phyloP scores from a whole-genome alignment of 1,284 basidiomycete genomes.

The Anthracocystis walkeri region DNA sequence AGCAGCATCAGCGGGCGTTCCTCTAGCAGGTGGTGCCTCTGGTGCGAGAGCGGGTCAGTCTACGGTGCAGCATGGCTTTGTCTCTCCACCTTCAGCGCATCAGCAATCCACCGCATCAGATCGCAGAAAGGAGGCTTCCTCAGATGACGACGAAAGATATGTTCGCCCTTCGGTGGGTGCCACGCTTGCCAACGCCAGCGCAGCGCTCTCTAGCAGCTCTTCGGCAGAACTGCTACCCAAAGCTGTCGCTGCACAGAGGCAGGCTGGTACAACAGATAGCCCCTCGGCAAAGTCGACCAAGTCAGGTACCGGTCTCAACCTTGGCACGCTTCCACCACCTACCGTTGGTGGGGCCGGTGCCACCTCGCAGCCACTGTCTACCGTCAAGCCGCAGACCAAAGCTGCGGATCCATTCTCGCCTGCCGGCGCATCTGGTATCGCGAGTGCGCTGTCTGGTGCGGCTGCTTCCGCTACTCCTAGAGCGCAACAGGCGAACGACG shows the following conservation, averaged over 20 bases:
- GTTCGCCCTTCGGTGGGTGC: slow-evolving; percentile 33
- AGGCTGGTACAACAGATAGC: slow-evolving; percentile 11
- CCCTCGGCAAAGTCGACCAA: slow-evolving; percentile 9
- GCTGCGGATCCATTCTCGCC: slow-evolving; percentile 25
- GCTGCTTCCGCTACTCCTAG: slow-evolving; percentile 28
- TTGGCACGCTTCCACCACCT: slow-evolving; percentile 44
- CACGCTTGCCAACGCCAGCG: slow-evolving; percentile 50
- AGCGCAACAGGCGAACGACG: slow-evolving; percentile 25
- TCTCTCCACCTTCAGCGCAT: slow-evolving; percentile 19
- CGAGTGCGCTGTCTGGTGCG: slow-evolving; percentile 9
- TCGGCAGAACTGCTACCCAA: slow-evolving; percentile 51
- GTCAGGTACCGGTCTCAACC: slow-evolving; percentile 30
- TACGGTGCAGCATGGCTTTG: slow-evolving; percentile 31
- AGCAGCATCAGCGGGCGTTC: slow-evolving; percentile 10
- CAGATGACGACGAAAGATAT: slow-evolving; percentile 44
- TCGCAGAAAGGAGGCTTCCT: slow-evolving; percentile 39
- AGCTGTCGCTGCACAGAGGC: slow-evolving; percentile 35
- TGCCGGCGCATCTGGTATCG: slow-evolving; percentile 9
- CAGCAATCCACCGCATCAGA: slow-evolving; percentile 19
- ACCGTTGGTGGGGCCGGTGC: slow-evolving; percentile 2
- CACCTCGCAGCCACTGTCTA: slow-evolving; percentile 29
- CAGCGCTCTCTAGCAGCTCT: slow-evolving; percentile 52
- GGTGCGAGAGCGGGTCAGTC: slow-evolving; percentile 14
- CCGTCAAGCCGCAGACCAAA: slow-evolving; percentile 28
- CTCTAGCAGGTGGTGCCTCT: slow-evolving; percentile 8